Conservation (phyloP, 148 eudicot species). For the Spergularia bocconei region DNA sequence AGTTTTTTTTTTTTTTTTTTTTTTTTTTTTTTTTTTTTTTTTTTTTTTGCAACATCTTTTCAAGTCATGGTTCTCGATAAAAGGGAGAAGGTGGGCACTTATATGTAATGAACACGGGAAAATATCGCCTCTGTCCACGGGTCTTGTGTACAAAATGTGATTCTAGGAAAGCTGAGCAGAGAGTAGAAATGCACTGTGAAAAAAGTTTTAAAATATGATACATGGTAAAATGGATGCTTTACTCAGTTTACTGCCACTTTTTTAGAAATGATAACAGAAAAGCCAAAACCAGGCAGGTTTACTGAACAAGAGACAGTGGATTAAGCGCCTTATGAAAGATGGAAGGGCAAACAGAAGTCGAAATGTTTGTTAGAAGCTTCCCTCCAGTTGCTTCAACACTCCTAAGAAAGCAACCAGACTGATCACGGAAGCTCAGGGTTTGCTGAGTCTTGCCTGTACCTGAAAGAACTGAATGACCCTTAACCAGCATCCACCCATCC, state of each 20-base stretch:
- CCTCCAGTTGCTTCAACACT: conserved; percentile 46
- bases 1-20: too few species aligned
- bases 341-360: conserved; percentile 26
- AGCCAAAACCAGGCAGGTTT: not conserved
- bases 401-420: conserved; percentile 47
- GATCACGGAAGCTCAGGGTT: conserved; percentile 32
- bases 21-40: too few species aligned
- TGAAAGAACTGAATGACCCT: conserved; percentile 55
- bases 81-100: not conserved
- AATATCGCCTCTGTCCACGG: too few species aligned
- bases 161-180: too few species aligned
- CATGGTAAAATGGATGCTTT: not conserved
- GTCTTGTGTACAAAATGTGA: too few species aligned
- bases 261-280: not conserved
- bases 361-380: conserved; percentile 30
- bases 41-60: too few species aligned
- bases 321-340: conserved; percentile 5
- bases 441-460: conserved; percentile 62
- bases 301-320: not conserved
- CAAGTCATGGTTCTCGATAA: too few species aligned
- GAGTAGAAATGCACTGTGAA: too few species aligned
- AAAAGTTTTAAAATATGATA: not conserved
- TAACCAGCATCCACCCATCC: conserved; percentile 62
- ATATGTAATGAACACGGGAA: too few species aligned
- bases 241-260: not conserved